These are phyloP conservation scores for Ganoderma boninense DNA, from an alignment of 1,284 basidiomycete species.

Conservation along the genomic window DNA sequence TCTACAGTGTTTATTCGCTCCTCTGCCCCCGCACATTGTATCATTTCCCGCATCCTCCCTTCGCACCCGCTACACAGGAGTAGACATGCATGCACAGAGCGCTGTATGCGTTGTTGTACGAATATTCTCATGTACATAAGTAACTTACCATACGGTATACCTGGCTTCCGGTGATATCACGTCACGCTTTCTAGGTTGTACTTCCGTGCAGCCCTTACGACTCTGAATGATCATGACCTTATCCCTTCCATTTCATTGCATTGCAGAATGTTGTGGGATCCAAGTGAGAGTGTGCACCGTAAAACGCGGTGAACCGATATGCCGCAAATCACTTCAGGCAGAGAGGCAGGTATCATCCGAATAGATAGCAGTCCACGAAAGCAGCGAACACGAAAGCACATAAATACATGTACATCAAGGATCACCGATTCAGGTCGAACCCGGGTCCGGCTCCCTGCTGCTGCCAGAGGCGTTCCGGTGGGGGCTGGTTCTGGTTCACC, in stretches of 20 bases:
- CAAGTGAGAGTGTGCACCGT: no score
- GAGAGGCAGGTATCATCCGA: neutral
- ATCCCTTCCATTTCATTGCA: neutral
- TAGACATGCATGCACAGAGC: conserved; percentile 29
- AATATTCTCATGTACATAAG: conserved; percentile 13
- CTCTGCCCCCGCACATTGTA: conserved; percentile 8
- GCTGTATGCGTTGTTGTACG: conserved; percentile 33
- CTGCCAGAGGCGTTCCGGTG: conserved; percentile 31
- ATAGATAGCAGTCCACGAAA: conserved; percentile 21
- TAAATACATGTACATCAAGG: neutral
- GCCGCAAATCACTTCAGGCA: neutral
- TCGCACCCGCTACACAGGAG: conserved; percentile 20
- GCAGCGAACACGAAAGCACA: conserved; percentile 3
- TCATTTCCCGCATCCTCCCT: conserved; percentile 2
- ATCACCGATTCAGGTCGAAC: conserved; percentile 26
- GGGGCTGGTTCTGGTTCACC: conserved; percentile 15
- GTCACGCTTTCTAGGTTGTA: conserved; percentile 12
- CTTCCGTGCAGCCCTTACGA: conserved; percentile 20
- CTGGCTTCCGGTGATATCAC: conserved; percentile 24
- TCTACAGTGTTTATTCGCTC: conserved; percentile 9
- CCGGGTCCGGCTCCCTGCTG: conserved; percentile 20
- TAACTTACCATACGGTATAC: conserved; percentile 14
- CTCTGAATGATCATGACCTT: conserved; percentile 1
- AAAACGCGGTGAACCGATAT: no score
- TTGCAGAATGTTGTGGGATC: no score